Evolutionary conservation across 768 basidiomycete species (phyloP).

Genomic region (Royoungia palumana): DNA sequence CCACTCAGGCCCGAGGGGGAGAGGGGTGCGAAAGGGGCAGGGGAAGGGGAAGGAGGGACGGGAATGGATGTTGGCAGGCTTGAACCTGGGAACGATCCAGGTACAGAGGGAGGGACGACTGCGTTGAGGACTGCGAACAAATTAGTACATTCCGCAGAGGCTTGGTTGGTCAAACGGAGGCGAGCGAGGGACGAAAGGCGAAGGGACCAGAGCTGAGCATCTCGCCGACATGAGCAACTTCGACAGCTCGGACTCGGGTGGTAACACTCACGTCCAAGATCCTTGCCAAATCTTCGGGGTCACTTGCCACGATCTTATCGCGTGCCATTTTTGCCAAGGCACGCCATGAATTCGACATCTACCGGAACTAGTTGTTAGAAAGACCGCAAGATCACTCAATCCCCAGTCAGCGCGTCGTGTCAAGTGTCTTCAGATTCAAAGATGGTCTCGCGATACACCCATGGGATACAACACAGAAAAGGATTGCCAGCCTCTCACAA

Average conservation of each 20-base stretch:
- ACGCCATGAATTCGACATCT: slow-evolving; percentile 91
- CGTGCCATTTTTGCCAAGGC: slow-evolving; percentile 81
- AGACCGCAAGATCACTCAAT: background rate
- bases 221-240: background rate
- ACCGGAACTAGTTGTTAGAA: slow-evolving; percentile 15
- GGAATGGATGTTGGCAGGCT: slow-evolving; percentile 5
- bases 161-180: slow-evolving; percentile 81
- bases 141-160: slow-evolving; percentile 80
- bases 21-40: slow-evolving; percentile 5
- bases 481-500: slow-evolving; percentile 8
- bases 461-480: slow-evolving; percentile 22
- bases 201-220: slow-evolving; percentile 72
- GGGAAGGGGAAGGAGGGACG: slow-evolving; percentile 36
- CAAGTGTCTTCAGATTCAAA: slow-evolving; percentile 14
- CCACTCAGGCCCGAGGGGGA: slow-evolving; percentile 22
- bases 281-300: slow-evolving; percentile 62
- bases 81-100: slow-evolving; percentile 49
- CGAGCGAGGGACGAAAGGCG: slow-evolving; percentile 76
- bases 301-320: slow-evolving; percentile 66
- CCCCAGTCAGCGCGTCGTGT: too few relatives aligned
- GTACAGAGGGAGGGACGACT: slow-evolving; percentile 50
- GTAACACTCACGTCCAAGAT: slow-evolving; percentile 60
- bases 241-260: background rate
- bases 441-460: slow-evolving; percentile 21
- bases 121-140: slow-evolving; percentile 67